Base-by-base conservation (phyloP, 2,329 filamentous ascomycete genomes). In the Ustilaginoidea virens region DNA sequence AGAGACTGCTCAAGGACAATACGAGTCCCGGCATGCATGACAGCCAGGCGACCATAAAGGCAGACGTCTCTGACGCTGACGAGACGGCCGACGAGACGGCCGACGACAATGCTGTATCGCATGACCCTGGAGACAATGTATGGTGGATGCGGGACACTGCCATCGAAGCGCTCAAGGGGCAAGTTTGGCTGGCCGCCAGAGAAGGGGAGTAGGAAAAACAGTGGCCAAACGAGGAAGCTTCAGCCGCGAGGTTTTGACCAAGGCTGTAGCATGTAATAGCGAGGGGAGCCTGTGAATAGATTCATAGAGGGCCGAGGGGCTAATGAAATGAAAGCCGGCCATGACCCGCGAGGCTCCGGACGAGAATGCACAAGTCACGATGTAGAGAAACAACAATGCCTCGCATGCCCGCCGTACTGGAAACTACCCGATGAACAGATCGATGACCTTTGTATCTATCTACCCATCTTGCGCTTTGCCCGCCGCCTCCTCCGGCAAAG, bases 121-220 rank as follows among this genome's bases (percentile, higher is more conserved):
- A 23, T 7, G 27, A 14, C 11, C 14, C 30, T 11, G 36, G 35
- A 5, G 52, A 53, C 32, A 47, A 44, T 5, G 48, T 53, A 2
- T 70, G 67, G 54, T 73, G 68, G 68, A 51, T 73, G 44, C 48
- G 61, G 28, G 64, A 69, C 29, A 63, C 61, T 22, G 59, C 64
- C 5, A 55, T 73, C 10, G 67, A 72, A 43, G 52, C 53, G 21
- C 44, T 73, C 25, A 71, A 69, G 47, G 66, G 67, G 0, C 59
- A 52, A 38, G 58, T 67, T 1, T 71, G 66, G 60, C 51, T 70
- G 31, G 59, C 56, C 12, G 59, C 57, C 3, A 47, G 55, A 22
- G 54, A 52, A 19, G 47, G 40, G 5, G 45, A 49, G 32, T 33
- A 43, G 24, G 46, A 43, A 6, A 15, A 25, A 15, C 8, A 17